Base-by-base conservation (phyloP, 192 early-diverging fungal genomes). In the Haplosporangium gracile region DNA sequence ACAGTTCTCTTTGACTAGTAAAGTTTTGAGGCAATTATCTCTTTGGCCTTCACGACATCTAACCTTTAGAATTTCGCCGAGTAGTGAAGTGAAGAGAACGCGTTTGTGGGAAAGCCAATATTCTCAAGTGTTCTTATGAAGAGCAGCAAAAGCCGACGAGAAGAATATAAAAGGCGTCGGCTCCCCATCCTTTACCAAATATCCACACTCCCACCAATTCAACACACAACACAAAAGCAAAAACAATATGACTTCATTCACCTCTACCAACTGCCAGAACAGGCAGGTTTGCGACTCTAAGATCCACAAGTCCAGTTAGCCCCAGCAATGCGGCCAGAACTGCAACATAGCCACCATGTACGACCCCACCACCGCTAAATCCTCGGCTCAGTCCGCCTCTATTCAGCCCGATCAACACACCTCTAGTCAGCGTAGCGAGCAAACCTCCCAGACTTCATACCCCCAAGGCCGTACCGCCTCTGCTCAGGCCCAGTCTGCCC, bases 391-490 rank as follows among this genome's bases (percentile, higher is more conserved):
- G 60, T 8, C 29, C 4, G 60, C 60, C 60, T 26, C 60, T 32
- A 24, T 29, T 3, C 60, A 63, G 60, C 11, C 60, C 60, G 60
- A 29, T 32, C n/a, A 65, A 9, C 9, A 0, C 3, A 11, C n/a
- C n/a, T 65, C 60, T 26, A 11, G 26, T 11, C 60, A 65, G 60
- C 29, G 29, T 32, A 32, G 29, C 60, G 60, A 65, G 29, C 60
- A 65, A 29, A 65, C 60, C 24, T 65, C 60, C 29, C 60, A 65
- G 26, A 29, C 60, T 65, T 65, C 60, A 65, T 65, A 65, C 29
- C 60, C 60, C 29, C 60, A 65, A 32, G 60, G 60, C 13, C 29
- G 60, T 65, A 65, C n/a, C 29, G 60, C 60, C 60, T 32, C 60
- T 65, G 60, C 60, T 32, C 60, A 65, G 60, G 29, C 60, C 26